Conservation (phyloP, 305 asterid genomes). For the Fraxinus sp. region DNA sequence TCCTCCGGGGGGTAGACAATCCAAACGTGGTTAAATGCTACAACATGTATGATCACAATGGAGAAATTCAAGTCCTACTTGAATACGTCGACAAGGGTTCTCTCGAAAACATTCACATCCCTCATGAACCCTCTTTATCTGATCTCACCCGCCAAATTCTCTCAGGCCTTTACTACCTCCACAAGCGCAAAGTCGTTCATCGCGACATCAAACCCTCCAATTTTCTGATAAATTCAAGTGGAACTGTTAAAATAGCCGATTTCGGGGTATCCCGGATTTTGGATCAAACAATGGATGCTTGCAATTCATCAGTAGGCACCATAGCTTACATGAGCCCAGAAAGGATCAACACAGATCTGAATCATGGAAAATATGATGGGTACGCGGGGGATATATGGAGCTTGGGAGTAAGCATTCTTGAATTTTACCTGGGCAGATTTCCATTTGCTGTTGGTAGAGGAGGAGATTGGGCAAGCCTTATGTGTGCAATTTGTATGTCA, state of each 20-base stretch:
- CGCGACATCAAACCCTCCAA: slow-evolving; percentile 92
- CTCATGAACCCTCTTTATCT: slow-evolving; percentile 54
- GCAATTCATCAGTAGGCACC: slow-evolving; percentile 89
- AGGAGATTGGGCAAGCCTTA: slow-evolving; percentile 90
- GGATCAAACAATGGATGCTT: slow-evolving; percentile 80
- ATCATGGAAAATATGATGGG: slow-evolving; percentile 81
- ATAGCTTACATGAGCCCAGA: slow-evolving; percentile 96
- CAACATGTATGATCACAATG: slow-evolving; percentile 65
- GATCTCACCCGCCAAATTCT: slow-evolving; percentile 72
- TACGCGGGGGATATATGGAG: slow-evolving; percentile 97
- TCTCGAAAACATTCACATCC: slow-evolving; percentile 62
- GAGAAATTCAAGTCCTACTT: slow-evolving; percentile 78
- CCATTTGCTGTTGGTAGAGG: slow-evolving; percentile 71
- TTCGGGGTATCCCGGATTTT: slow-evolving; percentile 76
- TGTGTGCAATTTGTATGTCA: slow-evolving; percentile 88
- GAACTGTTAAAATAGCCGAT: slow-evolving; percentile 78
- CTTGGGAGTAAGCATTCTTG: slow-evolving; percentile 81
- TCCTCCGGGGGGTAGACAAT: slow-evolving; percentile 85
- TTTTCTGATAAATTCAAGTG: slow-evolving; percentile 52
- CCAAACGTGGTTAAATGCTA: slow-evolving; percentile 77
- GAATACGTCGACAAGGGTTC: slow-evolving; percentile 89
- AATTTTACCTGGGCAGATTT: slow-evolving; percentile 72
- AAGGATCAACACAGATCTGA: slow-evolving; percentile 80
- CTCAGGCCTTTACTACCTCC: slow-evolving; percentile 68
- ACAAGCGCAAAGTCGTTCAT: slow-evolving; percentile 75